Evolutionary conservation across 108 stramenopile species (phyloP).

Genomic region (Pseudonitzschia multiseries): DNA sequence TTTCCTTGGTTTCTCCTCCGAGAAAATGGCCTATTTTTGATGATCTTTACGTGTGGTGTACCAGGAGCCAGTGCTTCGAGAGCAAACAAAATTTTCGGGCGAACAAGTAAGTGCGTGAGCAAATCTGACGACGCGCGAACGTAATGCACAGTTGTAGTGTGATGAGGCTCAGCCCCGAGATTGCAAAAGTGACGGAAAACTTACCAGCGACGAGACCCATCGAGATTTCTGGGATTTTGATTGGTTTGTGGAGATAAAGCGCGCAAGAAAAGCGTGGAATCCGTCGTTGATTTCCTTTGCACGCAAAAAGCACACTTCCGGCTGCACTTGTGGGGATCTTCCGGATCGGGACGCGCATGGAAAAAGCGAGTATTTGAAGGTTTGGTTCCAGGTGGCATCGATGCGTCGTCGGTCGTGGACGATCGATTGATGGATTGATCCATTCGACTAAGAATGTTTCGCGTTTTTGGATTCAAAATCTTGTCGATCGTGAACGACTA

Average conservation of each 20-base stretch:
- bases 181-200: neutral
- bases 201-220: neutral
- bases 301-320: conserved; percentile 2
- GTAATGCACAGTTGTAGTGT: too few relatives aligned
- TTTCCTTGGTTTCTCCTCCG: neutral
- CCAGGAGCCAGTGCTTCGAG: neutral
- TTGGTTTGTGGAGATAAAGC: neutral
- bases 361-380: neutral
- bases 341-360: neutral
- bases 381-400: neutral
- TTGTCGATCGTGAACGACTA: too few relatives aligned
- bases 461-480: neutral
- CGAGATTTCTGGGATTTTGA: neutral
- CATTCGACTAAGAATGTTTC: neutral
- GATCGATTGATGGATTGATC: neutral
- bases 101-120: conserved; percentile 9
- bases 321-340: neutral
- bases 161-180: too few relatives aligned
- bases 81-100: neutral
- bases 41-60: conserved; percentile 6
- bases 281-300: neutral
- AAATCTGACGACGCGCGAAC: conserved; percentile 8
- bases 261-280: conserved; percentile 1
- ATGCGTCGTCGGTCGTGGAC: too few relatives aligned
- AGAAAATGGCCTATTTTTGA: neutral